Base-by-base conservation (phyloP, 345 rosid genomes). In the Carallia brachiata region DNA sequence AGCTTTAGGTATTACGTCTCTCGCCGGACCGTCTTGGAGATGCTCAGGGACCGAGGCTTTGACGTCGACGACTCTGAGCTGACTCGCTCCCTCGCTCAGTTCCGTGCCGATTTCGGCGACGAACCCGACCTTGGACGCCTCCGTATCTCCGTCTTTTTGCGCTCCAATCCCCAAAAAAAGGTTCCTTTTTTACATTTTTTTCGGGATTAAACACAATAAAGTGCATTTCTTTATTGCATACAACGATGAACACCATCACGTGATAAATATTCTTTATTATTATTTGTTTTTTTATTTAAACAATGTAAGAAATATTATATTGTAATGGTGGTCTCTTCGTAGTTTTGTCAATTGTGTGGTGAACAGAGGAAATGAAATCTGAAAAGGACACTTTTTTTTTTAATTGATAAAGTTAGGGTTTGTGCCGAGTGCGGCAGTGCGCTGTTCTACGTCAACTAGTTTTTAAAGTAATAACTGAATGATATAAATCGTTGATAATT, bases 31-130 rank as follows among this genome's bases (percentile, higher is more conserved):
- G 73, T 75, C 63, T 28, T 74, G 62, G 81, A 83, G 62, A 80
- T 80, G 84, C 79, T 80, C 2, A 66, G 62, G 18, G 81, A 80
- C 75, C 71, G 84, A 15, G 86, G 82, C 28, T 83, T 70, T 50
- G 52, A 27, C 37, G 79, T 80, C 17, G 19, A 75, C 23, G 65
- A 65, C 60, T 52, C 79, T 2, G 84, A 78, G 37, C 52, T 78
- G 23, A 47, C 40, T 61, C 28, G 74, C 50, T 75, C 86, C 3
- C 64, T 80, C 62, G 2, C 69, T 17, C 75, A 76, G 73, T 83
- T 80, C 69, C 73, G 73, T 39, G 27, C 64, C 2, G 36, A 44
- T 18, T 78, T 75, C 52, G 79, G 82, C 6, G 53, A 73, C 47
- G 58, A 68, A 2, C 80, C 77, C 7, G 69, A 75, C 39, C 44